phyloP scores from a whole-genome alignment of 805 yeast genomes.

The Hanseniaspora osmophila region DNA sequence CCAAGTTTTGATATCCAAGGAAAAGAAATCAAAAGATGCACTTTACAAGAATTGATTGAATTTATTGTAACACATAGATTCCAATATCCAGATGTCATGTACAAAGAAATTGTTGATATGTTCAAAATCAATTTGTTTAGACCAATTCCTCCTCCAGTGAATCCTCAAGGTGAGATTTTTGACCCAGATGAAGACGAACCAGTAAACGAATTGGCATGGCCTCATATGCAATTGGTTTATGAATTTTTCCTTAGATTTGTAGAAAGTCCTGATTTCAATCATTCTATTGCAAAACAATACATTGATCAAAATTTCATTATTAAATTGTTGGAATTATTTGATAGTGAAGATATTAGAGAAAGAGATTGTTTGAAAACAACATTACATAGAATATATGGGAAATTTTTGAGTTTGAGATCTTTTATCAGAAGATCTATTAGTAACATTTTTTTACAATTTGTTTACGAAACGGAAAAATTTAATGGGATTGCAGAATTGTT shows the following conservation, averaged over 20 bases:
- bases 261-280: slow-evolving; percentile 89
- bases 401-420: slow-evolving; percentile 76
- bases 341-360: slow-evolving; percentile 92
- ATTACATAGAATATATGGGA: slow-evolving; percentile 89
- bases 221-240: slow-evolving; percentile 94
- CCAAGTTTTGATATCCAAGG: slow-evolving; percentile 86
- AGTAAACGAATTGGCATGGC: slow-evolving; percentile 92
- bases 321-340: slow-evolving; percentile 74
- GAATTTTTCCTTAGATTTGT: slow-evolving; percentile 86
- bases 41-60: slow-evolving; percentile 79
- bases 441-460: slow-evolving; percentile 84
- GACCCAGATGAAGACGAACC: slow-evolving; percentile 99
- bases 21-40: slow-evolving; percentile 77
- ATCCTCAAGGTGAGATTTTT: slow-evolving; percentile 88
- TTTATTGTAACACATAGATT: slow-evolving; percentile 74
- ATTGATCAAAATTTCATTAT: slow-evolving; percentile 85
- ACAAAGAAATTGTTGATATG: slow-evolving; percentile 77
- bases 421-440: slow-evolving; percentile 83
- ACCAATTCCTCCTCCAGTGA: slow-evolving; percentile 96
- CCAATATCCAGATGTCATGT: slow-evolving; percentile 81
- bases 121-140: slow-evolving; percentile 79
- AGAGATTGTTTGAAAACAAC: slow-evolving; percentile 92
- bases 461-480: slow-evolving; percentile 88
- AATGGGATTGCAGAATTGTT: slow-evolving; percentile 91
- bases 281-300: slow-evolving; percentile 81